Base-by-base conservation (phyloP, 2,329 filamentous ascomycete species). In the Xylogone sp. region DNA sequence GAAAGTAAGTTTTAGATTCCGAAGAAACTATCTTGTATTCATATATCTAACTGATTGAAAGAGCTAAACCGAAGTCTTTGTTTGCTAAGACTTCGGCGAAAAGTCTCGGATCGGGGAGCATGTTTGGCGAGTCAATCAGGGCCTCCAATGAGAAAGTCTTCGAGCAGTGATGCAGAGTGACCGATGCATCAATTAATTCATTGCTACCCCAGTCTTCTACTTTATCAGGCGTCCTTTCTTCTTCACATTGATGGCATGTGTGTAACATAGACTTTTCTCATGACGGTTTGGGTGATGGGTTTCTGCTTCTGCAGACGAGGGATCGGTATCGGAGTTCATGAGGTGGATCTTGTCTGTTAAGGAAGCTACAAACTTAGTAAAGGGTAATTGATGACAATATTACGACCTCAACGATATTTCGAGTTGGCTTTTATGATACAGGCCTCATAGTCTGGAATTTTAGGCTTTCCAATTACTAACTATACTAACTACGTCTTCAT, bases 401-500 rank as follows among this genome's bases (percentile, higher is more conserved):
- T 16, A 39, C n/a, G 34, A 39, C n/a, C 13, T 39, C 34, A 18
- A 7, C n/a, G 34, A 39, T 4, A 27, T 27, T 5, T 10, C 24
- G 24, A 19, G 21, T 16, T 45, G n/a, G 5, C 12, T 12, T 45
- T 21, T 12, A 12, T 21, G 19, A 19, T 5, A 21, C 12, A 47
- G 9, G 21, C 45, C 21, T 13, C 12, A 4, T 4, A 39, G n/a
- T 39, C 34, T 5, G 13, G 18, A 7, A 19, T 16, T 54, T 49
- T 72, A 86, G 50, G 83, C 83, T 66, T 78, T 79, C 75, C 79
- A 86, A 43, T 75, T 81, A 60, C 78, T 85, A 49, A 84, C 78
- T 65, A 87, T 86, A 62, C 83, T 84, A 47, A 86, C 83, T 18
- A 86, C 83, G 63, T 86, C 83, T 67, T 86, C 83, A 57, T 87